phyloP scores from a whole-genome alignment of 1,284 basidiomycete species.

The Fistulinella cinereoalba region DNA sequence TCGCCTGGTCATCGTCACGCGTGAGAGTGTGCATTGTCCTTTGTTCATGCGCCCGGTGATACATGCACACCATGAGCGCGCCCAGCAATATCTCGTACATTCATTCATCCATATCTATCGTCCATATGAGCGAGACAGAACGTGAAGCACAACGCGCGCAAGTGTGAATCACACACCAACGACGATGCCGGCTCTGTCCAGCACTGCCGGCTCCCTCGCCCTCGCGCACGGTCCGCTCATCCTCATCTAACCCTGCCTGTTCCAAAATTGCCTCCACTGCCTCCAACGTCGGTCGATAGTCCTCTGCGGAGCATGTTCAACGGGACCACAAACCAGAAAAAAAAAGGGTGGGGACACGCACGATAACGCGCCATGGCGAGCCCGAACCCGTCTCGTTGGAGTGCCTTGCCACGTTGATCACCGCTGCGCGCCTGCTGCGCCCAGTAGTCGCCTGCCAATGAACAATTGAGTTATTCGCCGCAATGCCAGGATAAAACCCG shows the following conservation, averaged over 20 bases:
- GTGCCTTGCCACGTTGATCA: slow-evolving; percentile 75
- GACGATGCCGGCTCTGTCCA: slow-evolving; percentile 52
- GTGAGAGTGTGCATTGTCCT: too few species aligned
- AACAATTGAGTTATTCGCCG: neutral
- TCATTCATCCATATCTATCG: too few species aligned
- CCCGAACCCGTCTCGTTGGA: slow-evolving; percentile 78
- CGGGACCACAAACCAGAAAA: too few species aligned
- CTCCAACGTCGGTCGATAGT: slow-evolving; percentile 75
- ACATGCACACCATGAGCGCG: too few species aligned
- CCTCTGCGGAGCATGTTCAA: slow-evolving; percentile 36
- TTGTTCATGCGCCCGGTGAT: too few species aligned
- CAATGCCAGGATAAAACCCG: slow-evolving; percentile 22
- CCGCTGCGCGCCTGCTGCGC: slow-evolving; percentile 62
- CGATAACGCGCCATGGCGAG: slow-evolving; percentile 68
- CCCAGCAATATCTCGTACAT: too few species aligned
- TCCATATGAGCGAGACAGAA: too few species aligned
- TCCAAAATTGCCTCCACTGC: slow-evolving; percentile 84
- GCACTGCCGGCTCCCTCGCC: slow-evolving; percentile 30
- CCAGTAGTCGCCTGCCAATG: slow-evolving; percentile 71
- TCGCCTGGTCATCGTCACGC: too few species aligned
- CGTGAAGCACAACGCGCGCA: too few species aligned
- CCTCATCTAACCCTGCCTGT: slow-evolving; percentile 85
- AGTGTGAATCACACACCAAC: too few species aligned
- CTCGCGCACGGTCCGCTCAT: slow-evolving; percentile 60
- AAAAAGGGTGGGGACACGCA: too few species aligned